Conservation (phyloP, 257 asterid genomes). For the Rhazya stricta region DNA sequence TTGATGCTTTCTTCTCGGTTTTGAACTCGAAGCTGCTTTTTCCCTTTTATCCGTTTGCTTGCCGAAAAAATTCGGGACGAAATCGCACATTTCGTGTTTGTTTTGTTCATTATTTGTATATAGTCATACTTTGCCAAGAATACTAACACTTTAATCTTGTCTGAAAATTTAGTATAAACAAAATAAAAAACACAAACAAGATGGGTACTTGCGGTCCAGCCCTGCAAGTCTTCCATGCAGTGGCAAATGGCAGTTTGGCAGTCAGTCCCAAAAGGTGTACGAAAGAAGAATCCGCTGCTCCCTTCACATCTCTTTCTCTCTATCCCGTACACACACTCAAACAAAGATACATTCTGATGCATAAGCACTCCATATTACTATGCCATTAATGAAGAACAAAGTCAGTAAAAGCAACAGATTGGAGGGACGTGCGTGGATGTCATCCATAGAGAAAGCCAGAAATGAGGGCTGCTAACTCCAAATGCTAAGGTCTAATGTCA, state of each 20-base stretch:
- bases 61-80: conserved; percentile 26
- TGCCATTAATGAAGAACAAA: not conserved
- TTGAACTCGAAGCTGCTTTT: conserved; percentile 23
- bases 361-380: not conserved
- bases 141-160: not conserved
- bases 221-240: conserved; percentile 23
- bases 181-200: not conserved
- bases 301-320: not conserved
- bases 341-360: not conserved
- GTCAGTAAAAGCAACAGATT: not conserved
- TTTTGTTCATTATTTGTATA: conserved; percentile 18
- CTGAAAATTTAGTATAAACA: not conserved
- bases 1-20: conserved; percentile 22
- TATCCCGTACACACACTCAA: not conserved
- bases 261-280: conserved; percentile 18
- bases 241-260: conserved; percentile 23
- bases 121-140: not conserved
- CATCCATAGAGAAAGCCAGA: conserved; percentile 10
- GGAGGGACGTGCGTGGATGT: conserved; percentile 22
- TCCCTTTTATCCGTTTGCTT: conserved; percentile 30
- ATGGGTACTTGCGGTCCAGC: conserved; percentile 23
- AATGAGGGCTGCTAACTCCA: not conserved
- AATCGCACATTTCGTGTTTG: conserved; percentile 21
- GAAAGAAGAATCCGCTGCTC: conserved; percentile 3
- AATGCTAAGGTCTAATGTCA: not conserved